Percentiles rank a stretch among this genome's conserved stretches.
These are phyloP conservation scores for Ophiostoma tasmaniense DNA, from an alignment of 2,329 filamentous ascomycete genomes.

Conservation along the genomic window DNA sequence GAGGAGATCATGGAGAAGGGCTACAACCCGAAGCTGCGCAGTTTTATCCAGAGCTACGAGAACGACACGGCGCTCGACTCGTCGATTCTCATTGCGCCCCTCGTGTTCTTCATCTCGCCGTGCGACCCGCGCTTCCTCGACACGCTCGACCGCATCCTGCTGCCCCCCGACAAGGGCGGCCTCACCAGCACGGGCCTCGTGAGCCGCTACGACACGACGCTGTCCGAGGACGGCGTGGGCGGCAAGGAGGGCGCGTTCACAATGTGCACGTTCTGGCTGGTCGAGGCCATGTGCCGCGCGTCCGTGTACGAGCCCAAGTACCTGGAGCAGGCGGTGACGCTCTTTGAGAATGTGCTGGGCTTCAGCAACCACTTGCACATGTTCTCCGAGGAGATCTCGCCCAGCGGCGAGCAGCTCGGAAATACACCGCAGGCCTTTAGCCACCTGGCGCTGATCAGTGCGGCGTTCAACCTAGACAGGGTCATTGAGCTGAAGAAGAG, in stretches of 20 bases:
- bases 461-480: conserved; percentile 66
- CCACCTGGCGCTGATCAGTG: conserved; percentile 66
- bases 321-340: conserved; percentile 50
- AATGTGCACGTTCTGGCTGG: conserved; percentile 79
- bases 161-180: conserved; percentile 65
- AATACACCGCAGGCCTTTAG: conserved; percentile 76
- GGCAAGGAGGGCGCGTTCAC: conserved; percentile 68
- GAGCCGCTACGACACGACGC: conserved; percentile 62
- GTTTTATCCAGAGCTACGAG: conserved; percentile 71
- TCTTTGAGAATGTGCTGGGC: conserved; percentile 70
- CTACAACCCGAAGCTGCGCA: conserved; percentile 60
- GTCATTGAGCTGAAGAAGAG: conserved; percentile 28
- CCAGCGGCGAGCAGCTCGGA: conserved; percentile 66
- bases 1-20: conserved; percentile 71
- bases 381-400: conserved; percentile 71
- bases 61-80: conserved; percentile 61
- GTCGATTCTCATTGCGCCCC: conserved; percentile 64
- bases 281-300: conserved; percentile 67
- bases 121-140: conserved; percentile 67
- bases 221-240: conserved; percentile 64
- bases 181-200: conserved; percentile 67
- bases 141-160: conserved; percentile 63
- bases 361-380: conserved; percentile 71
- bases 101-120: conserved; percentile 72
- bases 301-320: conserved; percentile 57